Base-by-base conservation (phyloP, 352 stramenopile genomes). In the Phytophthora tentaculata region DNA sequence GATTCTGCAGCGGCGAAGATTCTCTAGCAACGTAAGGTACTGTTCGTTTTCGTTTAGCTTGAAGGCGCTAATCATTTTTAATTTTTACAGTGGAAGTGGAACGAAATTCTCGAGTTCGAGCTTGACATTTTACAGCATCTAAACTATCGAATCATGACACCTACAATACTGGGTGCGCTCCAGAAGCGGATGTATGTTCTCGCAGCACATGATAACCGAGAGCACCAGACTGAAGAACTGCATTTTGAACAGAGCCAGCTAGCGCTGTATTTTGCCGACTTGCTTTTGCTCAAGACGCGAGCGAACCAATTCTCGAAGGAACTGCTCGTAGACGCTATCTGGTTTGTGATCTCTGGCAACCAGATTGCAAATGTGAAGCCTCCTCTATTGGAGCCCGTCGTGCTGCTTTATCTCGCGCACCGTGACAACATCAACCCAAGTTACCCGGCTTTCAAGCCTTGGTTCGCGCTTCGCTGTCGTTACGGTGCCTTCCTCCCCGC, bases 351-450 rank as follows among this genome's bases (percentile, higher is more conserved):
- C 4, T 75, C 67, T 0, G 78, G 79, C 20, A 67, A 83, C 58
- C 66, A 79, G 19, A 76, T 90, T 57, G 70, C 68, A 17, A 67
- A 86, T 44, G 79, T 88, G 26, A 74, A 83, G 39, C 64, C 71
- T 23, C 69, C 74, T 19, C 50, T 91, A 16, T 64, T 91, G 5
- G 76, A 79, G 4, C 78, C 80, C 0, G 81, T 91, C 9, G 67
- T 91, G 26, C 63, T 89, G 20, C 67, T 91, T 26, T 90, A 84
- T 44, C 78, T 90, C 9, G 74, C 79, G 10, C 83, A 91, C 39
- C 76, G 78, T 16, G 81, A 91, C 69, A 88, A 85, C 49, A 89
- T 91, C 55, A 85, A 91, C 61, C 73, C 81, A n/a, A 72, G 63
- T 23, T 80, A 89, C 51, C 5, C 58, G 0, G 66, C 73, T 20